Conservation (phyloP, 306 rosid genomes). For the Calophaca sinica region DNA sequence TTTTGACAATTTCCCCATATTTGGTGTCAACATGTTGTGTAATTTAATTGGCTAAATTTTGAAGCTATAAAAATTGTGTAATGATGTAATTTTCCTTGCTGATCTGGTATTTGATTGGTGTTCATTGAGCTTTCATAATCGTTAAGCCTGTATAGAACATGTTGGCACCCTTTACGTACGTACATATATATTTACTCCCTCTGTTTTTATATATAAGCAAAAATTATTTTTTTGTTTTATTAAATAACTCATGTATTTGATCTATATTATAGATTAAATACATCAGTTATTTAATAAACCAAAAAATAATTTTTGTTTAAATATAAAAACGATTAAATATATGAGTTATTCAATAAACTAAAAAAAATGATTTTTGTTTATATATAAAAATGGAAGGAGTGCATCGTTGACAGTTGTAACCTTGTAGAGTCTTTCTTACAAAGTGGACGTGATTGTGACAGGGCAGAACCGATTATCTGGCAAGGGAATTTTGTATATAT, state of each 20-base stretch:
- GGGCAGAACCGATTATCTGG: slow-evolving; percentile 46
- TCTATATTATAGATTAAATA: no score
- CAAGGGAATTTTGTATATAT: slow-evolving; percentile 46
- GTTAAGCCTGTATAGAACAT: slow-evolving; percentile 44
- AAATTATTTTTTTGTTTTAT: no score
- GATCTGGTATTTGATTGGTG: neutral
- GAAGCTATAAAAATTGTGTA: neutral
- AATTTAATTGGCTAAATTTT: slow-evolving; percentile 1
- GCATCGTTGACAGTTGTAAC: slow-evolving; percentile 47
- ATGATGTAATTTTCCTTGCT: neutral
- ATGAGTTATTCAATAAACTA: no score
- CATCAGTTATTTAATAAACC: no score
- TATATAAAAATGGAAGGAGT: no score
- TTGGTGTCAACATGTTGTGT: slow-evolving; percentile 15
- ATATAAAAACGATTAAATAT: no score
- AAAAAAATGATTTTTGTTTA: no score
- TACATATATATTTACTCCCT: no score
- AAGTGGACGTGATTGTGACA: slow-evolving; percentile 54
- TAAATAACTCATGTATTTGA: no score
- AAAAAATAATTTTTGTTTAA: no score
- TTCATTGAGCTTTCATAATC: slow-evolving; percentile 40
- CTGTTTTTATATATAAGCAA: no score
- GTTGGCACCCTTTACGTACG: slow-evolving; percentile 38
- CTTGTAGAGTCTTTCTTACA: slow-evolving; percentile 44
- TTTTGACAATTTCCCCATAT: slow-evolving; percentile 7